Conservation (phyloP, 2,329 filamentous ascomycete species). For the Aspergillus sp. region DNA sequence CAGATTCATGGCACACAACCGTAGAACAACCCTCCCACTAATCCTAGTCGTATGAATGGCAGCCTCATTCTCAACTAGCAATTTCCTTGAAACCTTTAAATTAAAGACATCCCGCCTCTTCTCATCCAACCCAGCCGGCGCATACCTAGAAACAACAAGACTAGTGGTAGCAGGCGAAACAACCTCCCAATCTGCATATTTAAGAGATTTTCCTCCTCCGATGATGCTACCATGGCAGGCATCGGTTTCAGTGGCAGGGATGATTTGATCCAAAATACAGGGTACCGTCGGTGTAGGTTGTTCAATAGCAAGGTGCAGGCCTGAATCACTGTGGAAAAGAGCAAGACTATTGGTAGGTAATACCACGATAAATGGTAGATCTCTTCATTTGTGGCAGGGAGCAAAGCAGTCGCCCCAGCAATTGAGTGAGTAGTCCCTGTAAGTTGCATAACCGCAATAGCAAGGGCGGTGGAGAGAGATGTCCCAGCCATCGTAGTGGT, state of each 20-base stretch:
- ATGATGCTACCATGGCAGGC: too few relatives aligned
- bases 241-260: constrained; percentile 1
- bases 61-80: too few relatives aligned
- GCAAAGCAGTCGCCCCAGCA: constrained; percentile 28
- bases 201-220: too few relatives aligned
- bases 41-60: too few relatives aligned
- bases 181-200: too few relatives aligned
- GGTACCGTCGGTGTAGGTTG: constrained; percentile 28
- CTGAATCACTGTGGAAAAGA: constrained; percentile 25
- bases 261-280: constrained; percentile 25
- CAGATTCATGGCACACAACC: too few relatives aligned
- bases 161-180: too few relatives aligned
- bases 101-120: too few relatives aligned
- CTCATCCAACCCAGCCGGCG: too few relatives aligned
- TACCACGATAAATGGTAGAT: constrained; percentile 28
- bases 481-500: constrained; percentile 26
- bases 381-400: constrained; percentile 22
- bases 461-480: constrained; percentile 21
- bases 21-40: too few relatives aligned
- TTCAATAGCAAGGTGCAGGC: constrained; percentile 24
- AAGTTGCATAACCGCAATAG: constrained; percentile 28
- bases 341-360: constrained; percentile 24
- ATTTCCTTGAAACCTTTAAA: too few relatives aligned
- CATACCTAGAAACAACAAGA: too few relatives aligned
- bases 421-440: constrained; percentile 29